These are phyloP conservation scores for Lycium barbarum DNA, from an alignment of 257 asterid species.

Conservation along the genomic window DNA sequence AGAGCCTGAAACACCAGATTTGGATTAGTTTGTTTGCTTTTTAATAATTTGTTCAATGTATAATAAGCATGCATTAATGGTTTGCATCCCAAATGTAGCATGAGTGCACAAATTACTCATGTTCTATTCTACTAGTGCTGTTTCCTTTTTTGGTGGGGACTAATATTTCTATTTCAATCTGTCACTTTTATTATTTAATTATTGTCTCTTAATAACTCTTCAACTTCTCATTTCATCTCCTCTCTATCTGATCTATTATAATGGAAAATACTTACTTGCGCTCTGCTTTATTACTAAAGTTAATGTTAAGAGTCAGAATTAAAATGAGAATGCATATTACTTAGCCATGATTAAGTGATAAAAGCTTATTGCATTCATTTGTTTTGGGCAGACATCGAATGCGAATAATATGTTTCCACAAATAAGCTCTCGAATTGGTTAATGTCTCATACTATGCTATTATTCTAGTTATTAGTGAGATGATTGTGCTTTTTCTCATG, in stretches of 20 bases:
- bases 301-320: not conserved
- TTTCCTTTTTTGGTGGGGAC: not conserved
- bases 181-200: not conserved
- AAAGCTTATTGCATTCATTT: not conserved
- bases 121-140: too few relatives aligned
- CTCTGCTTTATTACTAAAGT: not conserved
- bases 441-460: too few relatives aligned
- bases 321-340: not conserved
- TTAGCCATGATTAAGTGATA: not conserved
- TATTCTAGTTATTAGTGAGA: too few relatives aligned
- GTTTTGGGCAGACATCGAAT: too few relatives aligned
- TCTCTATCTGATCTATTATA: not conserved
- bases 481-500: too few relatives aligned
- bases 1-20: slow-evolving; percentile 1
- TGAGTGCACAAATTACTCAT: not conserved
- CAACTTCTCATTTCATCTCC: not conserved
- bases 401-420: too few relatives aligned
- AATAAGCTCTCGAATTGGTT: too few relatives aligned
- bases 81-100: not conserved
- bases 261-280: not conserved
- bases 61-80: not conserved
- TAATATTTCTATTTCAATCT: slow-evolving; percentile 3
- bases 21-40: not conserved
- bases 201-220: too few relatives aligned
- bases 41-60: slow-evolving; percentile 18